These are phyloP conservation scores for Eimeria sp. DNA, from an alignment of 169 alveolate genomes.

Conservation along the genomic window DNA sequence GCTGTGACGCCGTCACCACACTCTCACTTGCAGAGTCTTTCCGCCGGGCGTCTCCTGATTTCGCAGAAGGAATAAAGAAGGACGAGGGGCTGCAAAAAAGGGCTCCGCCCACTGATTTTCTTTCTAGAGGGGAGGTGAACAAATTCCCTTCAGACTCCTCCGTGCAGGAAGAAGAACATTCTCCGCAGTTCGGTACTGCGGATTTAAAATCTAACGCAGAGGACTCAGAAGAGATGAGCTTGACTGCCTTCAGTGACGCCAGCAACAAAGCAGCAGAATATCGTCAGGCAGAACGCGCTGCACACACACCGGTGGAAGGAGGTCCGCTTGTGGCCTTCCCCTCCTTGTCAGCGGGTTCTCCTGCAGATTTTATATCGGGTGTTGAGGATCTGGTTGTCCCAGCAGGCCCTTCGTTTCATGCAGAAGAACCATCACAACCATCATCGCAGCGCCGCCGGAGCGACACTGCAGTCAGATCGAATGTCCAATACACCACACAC, in stretches of 20 bases:
- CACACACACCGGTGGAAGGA: neutral
- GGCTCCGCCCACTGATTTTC: neutral
- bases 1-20: neutral
- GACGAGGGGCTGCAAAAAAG: neutral
- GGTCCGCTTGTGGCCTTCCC: slow-evolving; percentile 56
- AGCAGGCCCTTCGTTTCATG: neutral
- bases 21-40: slow-evolving; percentile 34
- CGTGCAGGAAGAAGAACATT: neutral
- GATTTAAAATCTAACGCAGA: neutral
- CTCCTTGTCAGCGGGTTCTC: slow-evolving; percentile 41
- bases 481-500: neutral
- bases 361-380: slow-evolving; percentile 7
- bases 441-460: slow-evolving; percentile 38
- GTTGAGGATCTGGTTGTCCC: neutral
- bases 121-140: neutral
- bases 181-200: slow-evolving; percentile 21
- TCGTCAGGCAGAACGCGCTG: neutral
- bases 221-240: neutral
- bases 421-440: neutral
- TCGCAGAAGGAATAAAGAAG: neutral
- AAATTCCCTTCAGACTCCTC: neutral
- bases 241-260: neutral
- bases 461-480: slow-evolving; percentile 2
- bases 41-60: slow-evolving; percentile 19
- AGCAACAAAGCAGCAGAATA: neutral